phyloP scores from a whole-genome alignment of 192 early-diverging fungal species.

The Coemansia sp. region DNA sequence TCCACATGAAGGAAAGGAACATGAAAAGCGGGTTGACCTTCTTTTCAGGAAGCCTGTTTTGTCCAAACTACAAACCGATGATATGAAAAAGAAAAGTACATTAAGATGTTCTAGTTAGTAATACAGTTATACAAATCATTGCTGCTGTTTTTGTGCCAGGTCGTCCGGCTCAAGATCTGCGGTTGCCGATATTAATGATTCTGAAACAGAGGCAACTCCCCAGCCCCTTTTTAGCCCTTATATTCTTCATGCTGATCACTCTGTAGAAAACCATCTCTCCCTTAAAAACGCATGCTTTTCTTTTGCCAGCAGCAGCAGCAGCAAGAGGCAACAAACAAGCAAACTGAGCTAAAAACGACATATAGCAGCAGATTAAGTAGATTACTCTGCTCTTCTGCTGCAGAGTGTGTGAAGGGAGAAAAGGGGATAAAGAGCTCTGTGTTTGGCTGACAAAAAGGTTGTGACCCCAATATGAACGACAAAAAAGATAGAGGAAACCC shows the following conservation, averaged over 20 bases:
- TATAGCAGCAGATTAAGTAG: not conserved
- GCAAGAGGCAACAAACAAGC: not conserved
- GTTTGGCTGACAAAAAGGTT: not conserved
- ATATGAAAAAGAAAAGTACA: not conserved
- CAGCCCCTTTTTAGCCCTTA: not conserved
- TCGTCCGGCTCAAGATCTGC: not conserved
- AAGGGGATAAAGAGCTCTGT: not conserved
- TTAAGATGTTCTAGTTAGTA: not conserved
- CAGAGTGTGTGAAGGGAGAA: not conserved
- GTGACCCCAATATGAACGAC: not conserved
- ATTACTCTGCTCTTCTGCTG: not conserved
- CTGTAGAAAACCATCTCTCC: too few relatives aligned
- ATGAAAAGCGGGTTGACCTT: conserved; percentile 79
- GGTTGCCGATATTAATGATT: not conserved
- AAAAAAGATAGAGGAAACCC: not conserved
- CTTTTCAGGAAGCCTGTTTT: conserved; percentile 72
- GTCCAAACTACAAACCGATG: conserved; percentile 60
- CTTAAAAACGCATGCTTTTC: too few relatives aligned
- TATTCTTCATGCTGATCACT: not conserved
- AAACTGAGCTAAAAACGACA: not conserved
- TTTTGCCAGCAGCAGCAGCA: not conserved
- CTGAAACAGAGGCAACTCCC: conserved; percentile 1
- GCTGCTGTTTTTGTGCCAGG: not conserved
- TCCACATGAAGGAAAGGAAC: conserved; percentile 88
- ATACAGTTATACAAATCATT: not conserved